Evolutionary conservation across 192 early-diverging fungal species (phyloP), one percentile per base, ranked within the genome.

Genomic region (Phycomyces nitens): DNA sequence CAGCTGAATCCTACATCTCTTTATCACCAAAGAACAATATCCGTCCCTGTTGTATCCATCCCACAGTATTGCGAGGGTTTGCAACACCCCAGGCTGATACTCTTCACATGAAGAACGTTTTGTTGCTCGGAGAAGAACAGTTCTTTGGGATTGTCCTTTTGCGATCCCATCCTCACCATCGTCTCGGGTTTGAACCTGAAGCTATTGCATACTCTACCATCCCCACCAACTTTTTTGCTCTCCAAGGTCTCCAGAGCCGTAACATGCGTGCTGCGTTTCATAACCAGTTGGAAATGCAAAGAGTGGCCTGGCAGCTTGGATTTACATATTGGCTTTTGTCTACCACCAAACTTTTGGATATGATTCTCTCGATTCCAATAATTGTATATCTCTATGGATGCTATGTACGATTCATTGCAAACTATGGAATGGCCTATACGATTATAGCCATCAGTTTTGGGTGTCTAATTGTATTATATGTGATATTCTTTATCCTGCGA

Each of bases 41-140:
- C 3, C 38, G 34, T 27, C 59, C 74, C 5, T 65, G 60, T 57
- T 76, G 74, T 43, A 58, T 76, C 3, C 74, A 76, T n/a, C 74
- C 68, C 3, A 76, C 74, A 3, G 74, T 76, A 5, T 56, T 76
- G 20, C 63, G 68, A 29, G 65, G 63, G 4, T 56, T 76, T 41
- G 65, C 64, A 10, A 47, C 65, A 6, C 64, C 65, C 4, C 53
- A 63, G 14, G 54, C 74, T 0, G 61, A 76, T 53, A 71, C 74
- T 5, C 38, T 76, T 5, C 74, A 76, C 34, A 68, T 68, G 68
- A 66, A 67, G 53, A 76, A 67, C 41, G 59, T 76, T 5, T 23
- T 76, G 10, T 50, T 76, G 18, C 64, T 68, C 9, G 74, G 74
- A n/a, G 74, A 76, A 57, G 74, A 76, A 15, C 68, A 70, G 22